These are phyloP conservation scores for Aspergillus thermomutatus DNA, from an alignment of 2,329 filamentous ascomycete genomes.

Conservation along the genomic window DNA sequence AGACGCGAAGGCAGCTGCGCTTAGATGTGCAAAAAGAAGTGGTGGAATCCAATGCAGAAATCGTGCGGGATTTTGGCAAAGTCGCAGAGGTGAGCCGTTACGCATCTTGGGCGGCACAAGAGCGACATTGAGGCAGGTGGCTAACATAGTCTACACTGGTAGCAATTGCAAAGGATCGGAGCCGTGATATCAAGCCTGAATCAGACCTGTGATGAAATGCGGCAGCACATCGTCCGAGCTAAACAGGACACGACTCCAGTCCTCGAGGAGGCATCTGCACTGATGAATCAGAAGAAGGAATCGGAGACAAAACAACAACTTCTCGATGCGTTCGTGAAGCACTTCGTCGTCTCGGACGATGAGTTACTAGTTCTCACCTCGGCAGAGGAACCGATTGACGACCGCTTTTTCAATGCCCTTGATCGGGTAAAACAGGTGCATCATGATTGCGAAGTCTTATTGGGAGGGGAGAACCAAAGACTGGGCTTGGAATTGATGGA, in stretches of 20 bases:
- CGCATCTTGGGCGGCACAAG: conserved; percentile 5
- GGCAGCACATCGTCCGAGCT: conserved; percentile 69
- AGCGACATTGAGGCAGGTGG: background rate
- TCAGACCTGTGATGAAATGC: conserved; percentile 75
- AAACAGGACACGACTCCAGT: conserved; percentile 71
- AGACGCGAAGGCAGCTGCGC: conserved; percentile 73
- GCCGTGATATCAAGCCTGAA: conserved; percentile 75
- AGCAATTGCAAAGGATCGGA: conserved; percentile 87
- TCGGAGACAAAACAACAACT: conserved; percentile 77
- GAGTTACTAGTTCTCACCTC: conserved; percentile 74
- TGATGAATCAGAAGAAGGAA: conserved; percentile 70
- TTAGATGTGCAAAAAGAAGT: conserved; percentile 87
- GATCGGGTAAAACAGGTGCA: conserved; percentile 81
- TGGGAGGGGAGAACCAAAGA: conserved; percentile 86
- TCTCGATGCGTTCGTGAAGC: conserved; percentile 70
- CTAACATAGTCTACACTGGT: conserved; percentile 15
- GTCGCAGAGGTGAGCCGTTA: conserved; percentile 70
- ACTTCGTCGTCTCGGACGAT: conserved; percentile 81
- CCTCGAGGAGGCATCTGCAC: conserved; percentile 69
- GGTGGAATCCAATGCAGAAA: conserved; percentile 85
- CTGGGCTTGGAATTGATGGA: conserved; percentile 90
- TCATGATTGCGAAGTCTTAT: conserved; percentile 80
- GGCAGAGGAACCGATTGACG: conserved; percentile 76
- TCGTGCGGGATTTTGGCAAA: conserved; percentile 81
- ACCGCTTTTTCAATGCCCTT: conserved; percentile 76